A percentile compares a stretch with the other conserved stretches of the same genome.
Evolutionary conservation across 768 basidiomycete genomes (phyloP).

Genomic region (Suillus hirtellus): DNA sequence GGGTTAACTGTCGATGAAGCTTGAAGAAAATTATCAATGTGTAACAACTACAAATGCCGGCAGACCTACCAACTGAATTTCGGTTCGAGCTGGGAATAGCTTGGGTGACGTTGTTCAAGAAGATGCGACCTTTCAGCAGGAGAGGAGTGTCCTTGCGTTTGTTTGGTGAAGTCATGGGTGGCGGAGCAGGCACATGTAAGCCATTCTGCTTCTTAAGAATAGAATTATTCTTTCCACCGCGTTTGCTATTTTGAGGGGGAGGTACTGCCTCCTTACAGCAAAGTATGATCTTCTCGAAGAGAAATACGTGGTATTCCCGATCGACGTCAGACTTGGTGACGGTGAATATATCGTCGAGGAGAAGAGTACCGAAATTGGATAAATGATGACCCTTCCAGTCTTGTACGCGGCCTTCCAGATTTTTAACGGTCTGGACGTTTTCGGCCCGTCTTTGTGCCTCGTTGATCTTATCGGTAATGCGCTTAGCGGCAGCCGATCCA

Average conservation of each 20-base stretch:
- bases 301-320: slow-evolving; percentile 97
- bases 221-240: slow-evolving; percentile 81
- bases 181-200: slow-evolving; percentile 47
- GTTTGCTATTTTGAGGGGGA: slow-evolving; percentile 59
- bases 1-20: slow-evolving; percentile 53
- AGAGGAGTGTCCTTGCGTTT: slow-evolving; percentile 81
- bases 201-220: slow-evolving; percentile 81
- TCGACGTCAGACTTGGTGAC: slow-evolving; percentile 97
- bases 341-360: slow-evolving; percentile 92
- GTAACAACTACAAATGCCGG: not conserved
- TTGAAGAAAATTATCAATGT: slow-evolving; percentile 22
- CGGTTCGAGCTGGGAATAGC: slow-evolving; percentile 64
- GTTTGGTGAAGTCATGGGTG: slow-evolving; percentile 49
- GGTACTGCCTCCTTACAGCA: slow-evolving; percentile 92
- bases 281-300: slow-evolving; percentile 98
- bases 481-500: slow-evolving; percentile 85
- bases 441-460: slow-evolving; percentile 91
- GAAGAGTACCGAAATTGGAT: slow-evolving; percentile 89
- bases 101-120: slow-evolving; percentile 92
- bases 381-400: slow-evolving; percentile 99
- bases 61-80: slow-evolving; percentile 57
- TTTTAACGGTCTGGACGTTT: slow-evolving; percentile 88
- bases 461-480: slow-evolving; percentile 94
- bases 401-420: slow-evolving; percentile 82
- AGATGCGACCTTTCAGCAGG: slow-evolving; percentile 93